A percentile compares a stretch with the other conserved stretches of the same genome.
Conservation (phyloP, 176 grass and related monocot genomes). For the Ensete ventricosum region DNA sequence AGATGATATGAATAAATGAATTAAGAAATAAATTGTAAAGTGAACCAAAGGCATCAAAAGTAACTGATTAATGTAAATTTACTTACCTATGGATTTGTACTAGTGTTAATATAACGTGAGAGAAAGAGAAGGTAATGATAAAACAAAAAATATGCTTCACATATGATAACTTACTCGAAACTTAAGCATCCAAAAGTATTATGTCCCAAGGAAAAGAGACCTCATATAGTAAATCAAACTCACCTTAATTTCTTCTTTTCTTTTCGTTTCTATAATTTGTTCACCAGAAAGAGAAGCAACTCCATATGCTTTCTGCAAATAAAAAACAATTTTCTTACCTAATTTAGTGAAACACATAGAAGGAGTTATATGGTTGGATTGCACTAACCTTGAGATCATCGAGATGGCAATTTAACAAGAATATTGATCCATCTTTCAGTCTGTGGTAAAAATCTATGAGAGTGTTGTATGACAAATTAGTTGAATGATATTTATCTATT, state of each 20-base stretch:
- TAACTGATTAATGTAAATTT: neutral
- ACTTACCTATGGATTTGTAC: neutral
- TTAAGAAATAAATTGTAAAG: too few relatives aligned
- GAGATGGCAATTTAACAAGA: slow-evolving; percentile 3
- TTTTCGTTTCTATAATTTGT: neutral
- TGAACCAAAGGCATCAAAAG: neutral
- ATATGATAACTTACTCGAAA: too few relatives aligned
- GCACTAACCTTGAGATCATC: neutral
- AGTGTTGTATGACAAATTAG: neutral
- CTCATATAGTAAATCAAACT: neutral
- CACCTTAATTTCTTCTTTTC: slow-evolving; percentile 8
- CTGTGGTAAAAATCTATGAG: neutral
- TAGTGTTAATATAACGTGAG: neutral
- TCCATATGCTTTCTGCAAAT: slow-evolving; percentile 1
- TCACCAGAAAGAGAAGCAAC: slow-evolving; percentile 11
- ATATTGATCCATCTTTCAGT: slow-evolving; percentile 10
- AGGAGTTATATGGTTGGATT: neutral
- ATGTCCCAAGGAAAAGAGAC: neutral
- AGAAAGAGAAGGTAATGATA: neutral
- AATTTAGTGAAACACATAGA: neutral
- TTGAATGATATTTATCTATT: neutral
- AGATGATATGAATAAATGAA: too few relatives aligned
- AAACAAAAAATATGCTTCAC: neutral
- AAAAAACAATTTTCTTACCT: neutral
- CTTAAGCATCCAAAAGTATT: neutral